phyloP scores from a whole-genome alignment of 305 asterid genomes.

The Fraxinus nigra region DNA sequence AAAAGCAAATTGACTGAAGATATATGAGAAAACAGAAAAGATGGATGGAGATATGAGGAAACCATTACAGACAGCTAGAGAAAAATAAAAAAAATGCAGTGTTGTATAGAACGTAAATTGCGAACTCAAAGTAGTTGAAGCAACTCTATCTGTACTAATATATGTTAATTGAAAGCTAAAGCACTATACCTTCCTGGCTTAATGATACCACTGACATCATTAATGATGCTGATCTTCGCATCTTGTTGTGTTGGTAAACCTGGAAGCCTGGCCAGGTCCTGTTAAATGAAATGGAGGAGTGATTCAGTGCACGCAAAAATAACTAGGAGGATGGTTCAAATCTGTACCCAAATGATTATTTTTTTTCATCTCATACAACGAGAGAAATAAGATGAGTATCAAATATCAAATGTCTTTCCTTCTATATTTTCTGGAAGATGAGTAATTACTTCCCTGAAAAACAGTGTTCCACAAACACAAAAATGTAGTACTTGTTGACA shows the following conservation, averaged over 20 bases:
- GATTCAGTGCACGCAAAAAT: not conserved
- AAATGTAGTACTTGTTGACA: not conserved
- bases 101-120: not conserved
- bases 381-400: not conserved
- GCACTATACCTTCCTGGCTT: constrained; percentile 55
- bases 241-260: constrained; percentile 38
- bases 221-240: constrained; percentile 43
- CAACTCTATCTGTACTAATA: not conserved
- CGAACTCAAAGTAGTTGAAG: not conserved
- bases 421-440: not conserved
- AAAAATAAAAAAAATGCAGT: not conserved
- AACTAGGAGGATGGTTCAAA: not conserved
- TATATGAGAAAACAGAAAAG: not conserved
- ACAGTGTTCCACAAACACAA: not conserved
- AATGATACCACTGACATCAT: constrained; percentile 46
- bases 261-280: constrained; percentile 43
- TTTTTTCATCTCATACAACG: not conserved
- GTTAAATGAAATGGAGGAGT: constrained; percentile 19
- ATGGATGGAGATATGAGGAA: not conserved
- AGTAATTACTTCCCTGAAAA: not conserved
- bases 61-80: not conserved
- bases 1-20: not conserved
- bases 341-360: not conserved
- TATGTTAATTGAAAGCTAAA: not conserved
- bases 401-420: not conserved